Percentiles rank a stretch among this genome's conserved stretches.
Evolutionary conservation across 202 grass and related monocot genomes (phyloP).

Genomic region (Thinopyrum obtusiflorum): DNA sequence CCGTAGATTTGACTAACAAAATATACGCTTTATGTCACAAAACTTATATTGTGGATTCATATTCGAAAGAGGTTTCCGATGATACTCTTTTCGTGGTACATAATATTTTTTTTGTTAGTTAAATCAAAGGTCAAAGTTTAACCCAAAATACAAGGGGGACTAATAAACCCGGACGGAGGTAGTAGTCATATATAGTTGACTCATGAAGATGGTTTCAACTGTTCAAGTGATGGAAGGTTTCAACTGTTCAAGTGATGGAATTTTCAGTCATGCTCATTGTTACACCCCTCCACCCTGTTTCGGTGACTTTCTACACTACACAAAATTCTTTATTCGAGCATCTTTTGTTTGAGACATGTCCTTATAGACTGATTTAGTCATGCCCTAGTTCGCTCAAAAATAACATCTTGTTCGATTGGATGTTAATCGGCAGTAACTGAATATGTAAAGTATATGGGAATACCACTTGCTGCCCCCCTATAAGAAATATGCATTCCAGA

Average conservation of each 20-base stretch:
- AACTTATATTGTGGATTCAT: too few relatives aligned
- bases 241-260: conserved; percentile 6
- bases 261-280: not conserved
- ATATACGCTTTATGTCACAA: too few relatives aligned
- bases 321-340: not conserved
- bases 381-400: not conserved
- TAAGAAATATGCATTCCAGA: not conserved
- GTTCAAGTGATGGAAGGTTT: conserved; percentile 1
- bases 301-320: not conserved
- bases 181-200: not conserved
- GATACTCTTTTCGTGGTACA: too few relatives aligned
- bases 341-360: not conserved
- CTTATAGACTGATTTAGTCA: not conserved
- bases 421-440: not conserved
- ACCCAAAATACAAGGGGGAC: too few relatives aligned
- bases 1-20: too few relatives aligned
- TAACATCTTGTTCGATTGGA: not conserved
- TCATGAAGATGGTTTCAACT: not conserved
- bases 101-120: too few relatives aligned
- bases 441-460: not conserved
- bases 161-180: too few relatives aligned
- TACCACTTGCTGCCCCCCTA: not conserved
- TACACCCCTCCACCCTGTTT: not conserved
- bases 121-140: too few relatives aligned
- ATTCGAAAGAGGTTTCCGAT: too few relatives aligned